Base-by-base conservation (phyloP, 306 rosid species). In the Fagus crenata region DNA sequence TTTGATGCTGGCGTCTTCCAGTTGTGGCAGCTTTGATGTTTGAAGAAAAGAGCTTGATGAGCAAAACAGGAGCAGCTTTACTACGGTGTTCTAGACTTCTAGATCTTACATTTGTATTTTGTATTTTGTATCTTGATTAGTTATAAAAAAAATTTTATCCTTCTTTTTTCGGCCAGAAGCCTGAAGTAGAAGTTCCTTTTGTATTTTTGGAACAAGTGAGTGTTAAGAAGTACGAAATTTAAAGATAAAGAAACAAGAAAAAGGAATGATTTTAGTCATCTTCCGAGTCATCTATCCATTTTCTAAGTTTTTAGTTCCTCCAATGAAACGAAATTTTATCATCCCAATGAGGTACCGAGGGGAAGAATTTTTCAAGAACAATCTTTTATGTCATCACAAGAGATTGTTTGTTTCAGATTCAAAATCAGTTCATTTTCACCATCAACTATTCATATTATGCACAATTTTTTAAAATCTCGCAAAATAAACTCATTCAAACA, bases 131-230 rank as follows among this genome's bases (percentile, higher is more conserved):
- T 73, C 69, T 12, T 61, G 36, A 18, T 60, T 63, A 64, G 75
- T 46, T 70, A 77, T 80, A 73, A 77, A 18, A 77, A 18, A 28
- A 4, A 60, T 64, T 72, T 71, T 71, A 39, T 5, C 13, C 39
- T 4, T 71, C 73, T 41, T 32, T 12, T 56, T n/a, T 65, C 63
- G 82, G 84, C 71, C 71, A 39, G 69, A 82, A 77, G 76, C 79
- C 56, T 63, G 68, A 75, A 72, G 8, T 68, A 53, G 80, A 67
- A 80, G 71, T 73, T 81, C 59, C 77, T 74, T 70, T 81, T 85
- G 89, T 87, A 87, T 53, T 75, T 59, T 74, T 59, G 81, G 77
- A 82, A 67, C 54, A 70, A 60, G 39, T 73, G 85, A 84, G 84
- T 63, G 83, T 73, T 55, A 70, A 75, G 71, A 59, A n/a, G 37